phyloP scores from a whole-genome alignment of 108 stramenopile genomes.

The Conticribra weissflogii region DNA sequence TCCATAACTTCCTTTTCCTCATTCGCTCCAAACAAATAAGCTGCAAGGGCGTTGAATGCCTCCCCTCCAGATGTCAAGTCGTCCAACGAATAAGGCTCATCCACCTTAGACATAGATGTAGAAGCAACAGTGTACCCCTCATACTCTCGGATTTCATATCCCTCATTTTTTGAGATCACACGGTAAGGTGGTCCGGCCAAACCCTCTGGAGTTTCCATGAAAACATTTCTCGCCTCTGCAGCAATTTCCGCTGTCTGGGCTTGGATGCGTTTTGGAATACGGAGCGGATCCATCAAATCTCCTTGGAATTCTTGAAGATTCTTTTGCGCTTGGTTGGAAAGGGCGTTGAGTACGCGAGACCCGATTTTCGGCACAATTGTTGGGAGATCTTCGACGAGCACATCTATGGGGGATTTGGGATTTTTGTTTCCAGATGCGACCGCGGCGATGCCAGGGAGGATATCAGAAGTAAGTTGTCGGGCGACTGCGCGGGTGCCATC shows the following conservation, averaged over 20 bases:
- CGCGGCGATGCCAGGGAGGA: slow-evolving; percentile 68
- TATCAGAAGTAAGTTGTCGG: slow-evolving; percentile 80
- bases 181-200: slow-evolving; percentile 75
- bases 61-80: slow-evolving; percentile 63
- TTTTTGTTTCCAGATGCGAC: slow-evolving; percentile 27
- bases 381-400: slow-evolving; percentile 38
- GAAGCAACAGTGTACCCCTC: slow-evolving; percentile 78
- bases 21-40: slow-evolving; percentile 93
- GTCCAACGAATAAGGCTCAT: slow-evolving; percentile 55
- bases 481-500: slow-evolving; percentile 84
- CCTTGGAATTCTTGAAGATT: slow-evolving; percentile 67
- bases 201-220: slow-evolving; percentile 84
- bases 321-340: slow-evolving; percentile 71
- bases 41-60: slow-evolving; percentile 90
- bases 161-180: slow-evolving; percentile 56
- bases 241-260: slow-evolving; percentile 71
- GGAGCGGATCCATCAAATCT: slow-evolving; percentile 75
- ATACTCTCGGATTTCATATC: slow-evolving; percentile 89
- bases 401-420: slow-evolving; percentile 41
- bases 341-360: slow-evolving; percentile 63
- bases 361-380: slow-evolving; percentile 67
- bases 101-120: slow-evolving; percentile 60
- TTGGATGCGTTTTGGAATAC: slow-evolving; percentile 64
- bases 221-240: slow-evolving; percentile 75
- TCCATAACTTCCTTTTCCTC: slow-evolving; percentile 76